Conservation (phyloP, 2,329 filamentous ascomycete species). For the Verticillium tricorpus region DNA sequence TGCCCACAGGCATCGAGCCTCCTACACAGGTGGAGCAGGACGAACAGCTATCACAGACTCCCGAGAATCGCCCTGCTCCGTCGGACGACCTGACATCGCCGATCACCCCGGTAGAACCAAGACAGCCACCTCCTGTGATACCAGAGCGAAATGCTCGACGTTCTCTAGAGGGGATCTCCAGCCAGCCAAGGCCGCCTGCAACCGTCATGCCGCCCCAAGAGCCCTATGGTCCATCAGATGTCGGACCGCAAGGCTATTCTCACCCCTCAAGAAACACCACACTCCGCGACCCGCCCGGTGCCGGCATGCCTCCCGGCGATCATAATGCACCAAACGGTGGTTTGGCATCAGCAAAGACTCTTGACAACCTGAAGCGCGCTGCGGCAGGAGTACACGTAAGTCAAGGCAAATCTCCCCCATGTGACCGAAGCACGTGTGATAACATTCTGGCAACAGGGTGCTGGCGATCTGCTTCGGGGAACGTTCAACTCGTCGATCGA, state of each 20-base stretch:
- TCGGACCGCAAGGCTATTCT: neutral
- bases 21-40: neutral
- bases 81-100: neutral
- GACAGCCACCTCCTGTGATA: neutral
- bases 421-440: neutral
- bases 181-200: neutral
- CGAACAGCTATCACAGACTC: neutral
- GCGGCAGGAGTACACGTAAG: constrained; percentile 12
- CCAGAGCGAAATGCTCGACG: constrained; percentile 1
- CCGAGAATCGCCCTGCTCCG: neutral
- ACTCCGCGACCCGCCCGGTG: neutral
- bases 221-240: neutral
- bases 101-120: neutral
- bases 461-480: constrained; percentile 18
- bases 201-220: neutral
- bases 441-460: constrained; percentile 11
- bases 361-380: constrained; percentile 8
- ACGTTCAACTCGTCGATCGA: constrained; percentile 18
- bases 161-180: neutral
- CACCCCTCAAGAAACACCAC: neutral
- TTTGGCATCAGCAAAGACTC: neutral
- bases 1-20: constrained; percentile 2
- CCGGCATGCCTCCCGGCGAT: neutral
- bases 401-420: neutral
- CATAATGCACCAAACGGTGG: neutral